Conservation (phyloP, 1,284 basidiomycete genomes). For the Irpex lacteus region DNA sequence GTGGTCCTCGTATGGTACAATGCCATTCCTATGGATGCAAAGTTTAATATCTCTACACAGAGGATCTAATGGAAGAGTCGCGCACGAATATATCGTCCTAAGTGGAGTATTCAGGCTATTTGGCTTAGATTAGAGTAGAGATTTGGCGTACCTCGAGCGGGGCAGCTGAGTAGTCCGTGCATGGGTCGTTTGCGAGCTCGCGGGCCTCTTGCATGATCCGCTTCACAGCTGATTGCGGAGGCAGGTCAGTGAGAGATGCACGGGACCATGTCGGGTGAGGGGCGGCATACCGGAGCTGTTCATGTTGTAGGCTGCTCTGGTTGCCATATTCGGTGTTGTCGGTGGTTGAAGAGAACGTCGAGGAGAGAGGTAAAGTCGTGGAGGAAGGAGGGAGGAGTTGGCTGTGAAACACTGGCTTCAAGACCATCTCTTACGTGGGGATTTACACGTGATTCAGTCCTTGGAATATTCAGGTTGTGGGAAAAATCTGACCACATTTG, state of each 20-base stretch:
- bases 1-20: constrained; percentile 88
- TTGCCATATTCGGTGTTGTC: constrained; percentile 27
- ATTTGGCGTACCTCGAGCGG: constrained; percentile 72
- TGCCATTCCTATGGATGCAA: constrained; percentile 83
- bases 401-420: neutral
- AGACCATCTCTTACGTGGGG: constrained; percentile 7
- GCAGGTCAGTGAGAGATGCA: constrained; percentile 6
- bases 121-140: neutral
- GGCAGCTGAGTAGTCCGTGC: constrained; percentile 80
- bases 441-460: constrained; percentile 1
- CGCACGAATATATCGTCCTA: constrained; percentile 83
- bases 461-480: neutral
- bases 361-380: neutral
- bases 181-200: constrained; percentile 81
- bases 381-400: neutral
- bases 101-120: constrained; percentile 10
- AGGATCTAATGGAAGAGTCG: constrained; percentile 14
- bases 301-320: constrained; percentile 61
- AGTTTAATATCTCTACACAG: neutral
- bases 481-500: neutral
- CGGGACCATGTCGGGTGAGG: neutral
- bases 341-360: constrained; percentile 3
- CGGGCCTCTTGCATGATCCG: constrained; percentile 95
- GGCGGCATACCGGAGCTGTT: constrained; percentile 71
- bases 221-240: constrained; percentile 67